Evolutionary conservation across 208 protist species (phyloP).

Genomic region (Borovskyia barvae): DNA sequence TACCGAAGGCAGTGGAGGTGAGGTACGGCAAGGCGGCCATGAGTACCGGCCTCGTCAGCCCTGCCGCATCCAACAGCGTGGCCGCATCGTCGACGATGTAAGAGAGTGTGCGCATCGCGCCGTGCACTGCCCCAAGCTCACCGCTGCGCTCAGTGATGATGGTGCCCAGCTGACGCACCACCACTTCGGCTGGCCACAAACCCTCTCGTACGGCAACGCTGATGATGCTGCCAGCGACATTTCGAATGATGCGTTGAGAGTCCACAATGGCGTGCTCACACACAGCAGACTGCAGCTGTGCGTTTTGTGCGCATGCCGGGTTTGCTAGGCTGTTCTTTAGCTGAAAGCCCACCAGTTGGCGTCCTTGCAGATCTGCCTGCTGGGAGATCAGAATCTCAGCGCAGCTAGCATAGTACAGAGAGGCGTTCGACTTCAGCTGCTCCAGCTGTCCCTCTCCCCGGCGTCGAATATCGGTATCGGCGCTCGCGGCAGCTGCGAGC

Average conservation of each 20-base stretch:
- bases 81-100: slow-evolving; percentile 75
- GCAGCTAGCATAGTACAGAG: slow-evolving; percentile 62
- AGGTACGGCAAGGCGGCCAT: slow-evolving; percentile 45
- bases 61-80: slow-evolving; percentile 49
- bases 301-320: slow-evolving; percentile 51
- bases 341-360: slow-evolving; percentile 67
- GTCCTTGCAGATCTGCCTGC: slow-evolving; percentile 30
- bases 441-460: slow-evolving; percentile 59
- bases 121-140: slow-evolving; percentile 56
- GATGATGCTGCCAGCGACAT: slow-evolving; percentile 72
- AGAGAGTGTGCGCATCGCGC: slow-evolving; percentile 68
- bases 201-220: slow-evolving; percentile 68
- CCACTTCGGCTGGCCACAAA: slow-evolving; percentile 54
- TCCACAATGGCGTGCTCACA: slow-evolving; percentile 65
- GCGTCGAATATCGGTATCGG: slow-evolving; percentile 43
- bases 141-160: slow-evolving; percentile 35
- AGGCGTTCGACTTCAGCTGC: slow-evolving; percentile 46
- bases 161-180: slow-evolving; percentile 39
- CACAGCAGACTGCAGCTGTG: slow-evolving; percentile 44
- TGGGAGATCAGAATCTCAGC: slow-evolving; percentile 56
- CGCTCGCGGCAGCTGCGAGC: slow-evolving; percentile 60
- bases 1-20: slow-evolving; percentile 17
- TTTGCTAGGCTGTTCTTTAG: slow-evolving; percentile 73
- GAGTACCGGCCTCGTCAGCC: slow-evolving; percentile 54
- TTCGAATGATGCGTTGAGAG: slow-evolving; percentile 57